These are phyloP conservation scores for Aspergillus biplanus DNA, from an alignment of 495 filamentous ascomycete species.

Conservation along the genomic window DNA sequence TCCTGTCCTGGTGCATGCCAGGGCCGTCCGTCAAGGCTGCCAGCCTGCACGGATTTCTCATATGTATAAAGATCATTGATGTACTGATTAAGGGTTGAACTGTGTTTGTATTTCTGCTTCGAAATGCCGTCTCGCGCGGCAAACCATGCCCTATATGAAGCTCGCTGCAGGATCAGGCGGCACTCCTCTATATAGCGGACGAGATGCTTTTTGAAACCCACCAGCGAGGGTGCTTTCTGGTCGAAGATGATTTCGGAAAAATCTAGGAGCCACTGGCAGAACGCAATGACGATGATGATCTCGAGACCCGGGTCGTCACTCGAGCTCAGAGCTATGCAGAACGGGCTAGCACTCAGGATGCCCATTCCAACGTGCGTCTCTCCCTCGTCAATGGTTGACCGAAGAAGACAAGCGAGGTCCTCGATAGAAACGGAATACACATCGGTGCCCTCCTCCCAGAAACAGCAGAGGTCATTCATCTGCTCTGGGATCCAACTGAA, in stretches of 20 bases:
- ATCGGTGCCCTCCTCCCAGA: slow-evolving; percentile 36
- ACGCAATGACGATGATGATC: slow-evolving; percentile 38
- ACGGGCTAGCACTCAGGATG: slow-evolving; percentile 24
- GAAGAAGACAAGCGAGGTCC: slow-evolving; percentile 24
- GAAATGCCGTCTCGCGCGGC: slow-evolving; percentile 26
- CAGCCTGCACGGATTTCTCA: slow-evolving; percentile 23
- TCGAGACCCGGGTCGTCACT: slow-evolving; percentile 40
- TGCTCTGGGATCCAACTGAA: slow-evolving; percentile 32
- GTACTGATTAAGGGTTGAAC: slow-evolving; percentile 22
- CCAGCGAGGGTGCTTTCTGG: slow-evolving; percentile 7
- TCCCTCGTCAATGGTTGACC: slow-evolving; percentile 17
- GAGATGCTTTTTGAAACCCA: slow-evolving; percentile 20
- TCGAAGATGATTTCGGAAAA: slow-evolving; percentile 34
- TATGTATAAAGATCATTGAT: slow-evolving; percentile 32
- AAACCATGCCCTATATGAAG: slow-evolving; percentile 40
- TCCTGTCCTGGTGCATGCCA: slow-evolving; percentile 29
- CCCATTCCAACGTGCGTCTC: slow-evolving; percentile 20
- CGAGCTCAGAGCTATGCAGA: slow-evolving; percentile 15
- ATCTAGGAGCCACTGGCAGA: slow-evolving; percentile 40
- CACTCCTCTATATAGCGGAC: slow-evolving; percentile 27
- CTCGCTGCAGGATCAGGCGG: slow-evolving; percentile 31
- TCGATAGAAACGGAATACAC: slow-evolving; percentile 28
- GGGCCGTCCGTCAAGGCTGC: slow-evolving; percentile 19
- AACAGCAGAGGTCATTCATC: slow-evolving; percentile 30
- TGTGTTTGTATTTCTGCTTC: slow-evolving; percentile 22